phyloP scores from a whole-genome alignment of 768 basidiomycete genomes.

The Rhodotorula diobovata region DNA sequence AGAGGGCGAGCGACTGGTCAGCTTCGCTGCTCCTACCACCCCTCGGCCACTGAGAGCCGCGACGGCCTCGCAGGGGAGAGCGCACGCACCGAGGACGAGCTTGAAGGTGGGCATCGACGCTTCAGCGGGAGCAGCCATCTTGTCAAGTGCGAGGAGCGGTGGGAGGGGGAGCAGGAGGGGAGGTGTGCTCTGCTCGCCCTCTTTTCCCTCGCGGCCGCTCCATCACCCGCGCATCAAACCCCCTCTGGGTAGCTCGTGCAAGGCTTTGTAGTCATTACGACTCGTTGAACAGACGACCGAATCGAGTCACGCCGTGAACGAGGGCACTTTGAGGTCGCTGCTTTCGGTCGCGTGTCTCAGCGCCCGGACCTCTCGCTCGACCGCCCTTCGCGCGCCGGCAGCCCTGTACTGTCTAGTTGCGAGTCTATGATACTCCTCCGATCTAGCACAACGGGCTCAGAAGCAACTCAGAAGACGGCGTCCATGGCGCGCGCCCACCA shows the following conservation, averaged over 20 bases:
- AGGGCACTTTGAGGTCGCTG: no score
- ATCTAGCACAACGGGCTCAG: no score
- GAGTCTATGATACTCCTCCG: background rate
- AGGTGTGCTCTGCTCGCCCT: background rate
- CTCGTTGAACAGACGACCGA: no score
- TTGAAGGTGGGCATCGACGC: slow-evolving; percentile 83
- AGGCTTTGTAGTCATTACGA: no score
- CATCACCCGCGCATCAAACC: no score
- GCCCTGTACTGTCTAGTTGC: background rate
- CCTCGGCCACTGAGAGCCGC: background rate
- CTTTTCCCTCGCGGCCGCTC: background rate
- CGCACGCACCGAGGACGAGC: slow-evolving; percentile 84
- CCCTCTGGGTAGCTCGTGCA: no score
- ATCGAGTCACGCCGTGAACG: no score
- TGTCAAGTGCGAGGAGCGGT: background rate
- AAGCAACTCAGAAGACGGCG: background rate
- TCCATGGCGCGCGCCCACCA: background rate
- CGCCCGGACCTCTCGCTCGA: no score
- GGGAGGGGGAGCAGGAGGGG: background rate
- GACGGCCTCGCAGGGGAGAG: background rate
- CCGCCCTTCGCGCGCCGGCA: no score
- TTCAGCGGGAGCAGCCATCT: slow-evolving; percentile 25
- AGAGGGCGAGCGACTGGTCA: slow-evolving; percentile 3
- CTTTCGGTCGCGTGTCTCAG: no score
- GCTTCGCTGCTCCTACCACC: background rate